Conservation (phyloP, 306 rosid genomes). For the Pyrus pyrifolia region DNA sequence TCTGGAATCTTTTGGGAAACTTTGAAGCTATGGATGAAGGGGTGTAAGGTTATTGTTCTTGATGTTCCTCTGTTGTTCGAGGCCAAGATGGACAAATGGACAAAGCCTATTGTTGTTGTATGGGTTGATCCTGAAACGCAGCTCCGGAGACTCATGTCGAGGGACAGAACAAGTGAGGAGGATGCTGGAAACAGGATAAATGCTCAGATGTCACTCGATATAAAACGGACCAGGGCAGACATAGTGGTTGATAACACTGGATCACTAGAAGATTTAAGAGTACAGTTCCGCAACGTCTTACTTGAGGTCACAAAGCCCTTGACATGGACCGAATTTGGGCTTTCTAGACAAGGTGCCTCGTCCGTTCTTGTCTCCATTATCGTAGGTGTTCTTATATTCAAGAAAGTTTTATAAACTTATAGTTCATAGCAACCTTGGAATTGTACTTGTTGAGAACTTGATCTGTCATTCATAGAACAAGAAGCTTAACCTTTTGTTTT, state of each 20-base stretch:
- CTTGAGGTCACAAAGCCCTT: constrained; percentile 54
- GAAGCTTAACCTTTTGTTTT: neutral
- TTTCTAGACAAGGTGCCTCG: constrained; percentile 59
- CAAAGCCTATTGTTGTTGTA: constrained; percentile 77
- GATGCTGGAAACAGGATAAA: constrained; percentile 56
- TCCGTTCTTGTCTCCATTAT: constrained; percentile 32
- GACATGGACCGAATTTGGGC: constrained; percentile 68
- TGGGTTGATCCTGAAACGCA: constrained; percentile 89
- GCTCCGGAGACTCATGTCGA: constrained; percentile 49
- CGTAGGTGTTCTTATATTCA: constrained; percentile 40
- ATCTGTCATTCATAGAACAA: neutral
- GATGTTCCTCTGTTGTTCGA: constrained; percentile 79
- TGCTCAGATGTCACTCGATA: constrained; percentile 75
- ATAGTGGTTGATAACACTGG: constrained; percentile 69
- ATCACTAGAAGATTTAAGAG: constrained; percentile 56
- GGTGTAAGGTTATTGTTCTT: constrained; percentile 68
- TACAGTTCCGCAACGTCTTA: constrained; percentile 48
- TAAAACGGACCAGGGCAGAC: constrained; percentile 58
- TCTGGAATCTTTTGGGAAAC: constrained; percentile 72
- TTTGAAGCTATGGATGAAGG: constrained; percentile 71
- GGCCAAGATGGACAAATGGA: constrained; percentile 73
- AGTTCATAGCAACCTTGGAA: constrained; percentile 14
- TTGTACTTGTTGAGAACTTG: constrained; percentile 7
- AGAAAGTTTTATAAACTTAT: constrained; percentile 18
- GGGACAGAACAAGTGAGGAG: constrained; percentile 53